A percentile compares a stretch with the other conserved stretches of the same genome.
Conservation (phyloP, 352 stramenopile genomes). For the Phytophthora pistaciae region DNA sequence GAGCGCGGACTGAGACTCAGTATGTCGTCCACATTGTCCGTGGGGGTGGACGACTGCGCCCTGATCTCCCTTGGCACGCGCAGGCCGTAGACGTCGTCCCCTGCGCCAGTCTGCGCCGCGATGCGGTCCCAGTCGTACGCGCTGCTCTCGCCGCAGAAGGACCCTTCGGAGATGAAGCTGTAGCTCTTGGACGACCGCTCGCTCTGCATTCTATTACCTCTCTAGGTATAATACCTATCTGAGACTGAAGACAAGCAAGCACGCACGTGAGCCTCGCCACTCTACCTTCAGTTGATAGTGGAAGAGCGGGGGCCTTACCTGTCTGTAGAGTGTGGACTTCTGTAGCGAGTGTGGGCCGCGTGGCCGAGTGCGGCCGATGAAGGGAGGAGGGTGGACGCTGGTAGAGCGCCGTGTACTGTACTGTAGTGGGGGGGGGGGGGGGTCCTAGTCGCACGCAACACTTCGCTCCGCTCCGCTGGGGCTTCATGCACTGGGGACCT, state of each 20-base stretch:
- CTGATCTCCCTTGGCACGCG: conserved; percentile 31
- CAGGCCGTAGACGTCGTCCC: conserved; percentile 35
- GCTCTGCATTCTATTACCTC: conserved; percentile 24
- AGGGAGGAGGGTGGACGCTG: neutral
- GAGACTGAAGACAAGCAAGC: neutral
- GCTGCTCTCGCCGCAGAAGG: conserved; percentile 52
- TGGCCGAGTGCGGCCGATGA: neutral
- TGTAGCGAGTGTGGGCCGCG: neutral
- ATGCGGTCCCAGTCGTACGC: conserved; percentile 55
- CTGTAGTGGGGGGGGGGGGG: no score
- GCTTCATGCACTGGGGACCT: conserved; percentile 12
- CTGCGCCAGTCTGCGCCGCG: conserved; percentile 18
- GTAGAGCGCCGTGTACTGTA: neutral
- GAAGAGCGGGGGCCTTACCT: conserved; percentile 3
- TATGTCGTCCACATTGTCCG: conserved; percentile 34
- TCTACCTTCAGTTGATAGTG: conserved; percentile 8
- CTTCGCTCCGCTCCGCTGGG: conserved; percentile 4
- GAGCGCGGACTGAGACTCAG: conserved; percentile 23
- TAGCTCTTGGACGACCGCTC: conserved; percentile 66
- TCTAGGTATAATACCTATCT: neutral
- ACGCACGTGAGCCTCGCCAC: no score
- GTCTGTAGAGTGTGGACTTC: neutral
- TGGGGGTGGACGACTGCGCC: conserved; percentile 34
- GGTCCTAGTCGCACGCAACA: conserved; percentile 26
- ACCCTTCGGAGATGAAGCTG: conserved; percentile 87